These are phyloP conservation scores for Grosmannia huntii DNA, from an alignment of 2,329 filamentous ascomycete species.

Conservation along the genomic window DNA sequence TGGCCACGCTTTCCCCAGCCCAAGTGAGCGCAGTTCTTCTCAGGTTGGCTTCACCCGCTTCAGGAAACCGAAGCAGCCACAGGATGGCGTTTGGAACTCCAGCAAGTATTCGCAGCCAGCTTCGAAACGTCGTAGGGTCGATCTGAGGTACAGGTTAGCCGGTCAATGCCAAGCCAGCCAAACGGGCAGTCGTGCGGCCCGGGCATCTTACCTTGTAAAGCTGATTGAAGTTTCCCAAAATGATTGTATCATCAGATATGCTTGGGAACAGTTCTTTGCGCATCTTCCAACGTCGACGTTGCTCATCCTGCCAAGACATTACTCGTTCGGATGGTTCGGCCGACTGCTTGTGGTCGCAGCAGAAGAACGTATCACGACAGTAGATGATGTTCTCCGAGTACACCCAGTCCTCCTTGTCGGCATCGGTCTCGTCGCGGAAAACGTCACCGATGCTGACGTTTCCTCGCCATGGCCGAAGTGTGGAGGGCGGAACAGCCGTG, in stretches of 20 bases:
- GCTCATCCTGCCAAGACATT: slow-evolving; percentile 74
- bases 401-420: slow-evolving; percentile 68
- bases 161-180: neutral
- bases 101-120: slow-evolving; percentile 84
- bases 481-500: slow-evolving; percentile 71
- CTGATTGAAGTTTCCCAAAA: slow-evolving; percentile 97
- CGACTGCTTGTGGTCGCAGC: slow-evolving; percentile 90
- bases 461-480: slow-evolving; percentile 64
- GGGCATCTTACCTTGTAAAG: slow-evolving; percentile 69
- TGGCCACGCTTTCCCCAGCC: slow-evolving; percentile 76
- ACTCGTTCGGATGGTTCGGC: slow-evolving; percentile 48
- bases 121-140: slow-evolving; percentile 89
- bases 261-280: slow-evolving; percentile 81
- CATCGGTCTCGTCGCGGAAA: slow-evolving; percentile 51
- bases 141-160: slow-evolving; percentile 48
- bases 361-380: slow-evolving; percentile 92
- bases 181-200: neutral
- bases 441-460: slow-evolving; percentile 65
- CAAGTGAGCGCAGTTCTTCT: slow-evolving; percentile 67
- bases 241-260: slow-evolving; percentile 70
- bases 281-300: slow-evolving; percentile 76
- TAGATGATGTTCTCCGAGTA: slow-evolving; percentile 97
- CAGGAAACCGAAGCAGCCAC: slow-evolving; percentile 94
- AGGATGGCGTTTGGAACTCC: slow-evolving; percentile 77
- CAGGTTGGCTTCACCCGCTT: slow-evolving; percentile 79